phyloP scores from a whole-genome alignment of 768 basidiomycete genomes.

The Trametes sanguinea region DNA sequence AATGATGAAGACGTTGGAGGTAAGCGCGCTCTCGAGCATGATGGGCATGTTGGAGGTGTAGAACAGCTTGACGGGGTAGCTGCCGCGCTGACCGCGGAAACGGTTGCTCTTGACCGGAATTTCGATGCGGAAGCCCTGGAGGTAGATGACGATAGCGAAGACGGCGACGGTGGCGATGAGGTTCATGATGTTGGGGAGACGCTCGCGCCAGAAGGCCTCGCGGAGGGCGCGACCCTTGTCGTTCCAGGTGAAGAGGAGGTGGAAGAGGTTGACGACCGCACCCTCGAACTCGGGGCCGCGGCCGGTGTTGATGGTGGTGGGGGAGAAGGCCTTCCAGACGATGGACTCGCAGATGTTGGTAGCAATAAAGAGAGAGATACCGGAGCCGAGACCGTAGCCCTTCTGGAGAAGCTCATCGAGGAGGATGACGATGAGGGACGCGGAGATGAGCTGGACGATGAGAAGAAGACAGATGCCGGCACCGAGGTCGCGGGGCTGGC shows the following conservation, averaged over 20 bases:
- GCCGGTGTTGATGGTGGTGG: slow-evolving; percentile 97
- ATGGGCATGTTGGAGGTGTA: slow-evolving; percentile 99
- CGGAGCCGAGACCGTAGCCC: slow-evolving; percentile 97
- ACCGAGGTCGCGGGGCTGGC: slow-evolving; percentile 89
- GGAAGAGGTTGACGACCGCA: slow-evolving; percentile 94
- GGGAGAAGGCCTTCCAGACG: slow-evolving; percentile 99
- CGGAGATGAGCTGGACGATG: slow-evolving; percentile 93
- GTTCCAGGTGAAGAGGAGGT: slow-evolving; percentile 96
- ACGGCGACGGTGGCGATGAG: slow-evolving; percentile 89
- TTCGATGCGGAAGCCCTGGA: slow-evolving; percentile 98
- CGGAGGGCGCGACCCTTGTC: slow-evolving; percentile 96
- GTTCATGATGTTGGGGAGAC: slow-evolving; percentile 98
- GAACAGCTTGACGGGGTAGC: slow-evolving; percentile 97
- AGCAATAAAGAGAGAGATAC: slow-evolving; percentile 98
- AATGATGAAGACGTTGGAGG: slow-evolving; percentile 93
- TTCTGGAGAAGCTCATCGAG: slow-evolving; percentile 99
- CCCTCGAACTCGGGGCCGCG: slow-evolving; percentile 98
- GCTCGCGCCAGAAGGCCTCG: slow-evolving; percentile 97
- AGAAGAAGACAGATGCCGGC: slow-evolving; percentile 96
- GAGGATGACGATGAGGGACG: slow-evolving; percentile 94
- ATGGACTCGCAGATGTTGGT: slow-evolving; percentile 99
- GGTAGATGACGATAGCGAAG: slow-evolving; percentile 94
- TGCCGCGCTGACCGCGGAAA: slow-evolving; percentile 94
- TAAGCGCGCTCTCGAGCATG: slow-evolving; percentile 95
- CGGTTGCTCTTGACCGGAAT: slow-evolving; percentile 97